Evolutionary conservation across 208 protist species (phyloP).

Genomic region (Leishmania aethiopica): DNA sequence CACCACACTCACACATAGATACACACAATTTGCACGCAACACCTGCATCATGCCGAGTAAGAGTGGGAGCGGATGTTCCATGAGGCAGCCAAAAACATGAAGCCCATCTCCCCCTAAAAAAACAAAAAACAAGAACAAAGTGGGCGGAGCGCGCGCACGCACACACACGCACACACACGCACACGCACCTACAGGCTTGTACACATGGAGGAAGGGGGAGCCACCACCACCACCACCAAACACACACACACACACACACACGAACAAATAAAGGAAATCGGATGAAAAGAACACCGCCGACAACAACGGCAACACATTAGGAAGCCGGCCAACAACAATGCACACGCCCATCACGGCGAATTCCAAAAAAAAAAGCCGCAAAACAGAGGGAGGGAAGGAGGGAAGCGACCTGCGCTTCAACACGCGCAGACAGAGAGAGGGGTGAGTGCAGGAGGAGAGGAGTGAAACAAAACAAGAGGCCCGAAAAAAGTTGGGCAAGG

Average conservation of each 20-base stretch:
- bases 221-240: background rate
- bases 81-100: no score
- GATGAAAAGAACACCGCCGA: background rate
- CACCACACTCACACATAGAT: no score
- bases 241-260: background rate
- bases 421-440: background rate
- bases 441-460: background rate
- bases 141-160: no score
- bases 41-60: no score
- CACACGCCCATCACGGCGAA: background rate
- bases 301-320: background rate
- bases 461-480: background rate
- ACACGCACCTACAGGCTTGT: no score
- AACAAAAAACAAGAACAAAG: no score
- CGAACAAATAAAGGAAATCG: constrained; percentile 6
- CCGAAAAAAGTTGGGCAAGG: no score
- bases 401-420: background rate
- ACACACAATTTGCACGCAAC: no score
- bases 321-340: no score
- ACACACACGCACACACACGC: background rate
- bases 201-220: background rate
- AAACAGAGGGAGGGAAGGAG: background rate
- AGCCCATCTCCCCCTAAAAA: no score
- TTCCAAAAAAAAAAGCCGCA: background rate
- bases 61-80: no score